Conservation (phyloP, 257 asterid species). For the Forsythia viridissima region DNA sequence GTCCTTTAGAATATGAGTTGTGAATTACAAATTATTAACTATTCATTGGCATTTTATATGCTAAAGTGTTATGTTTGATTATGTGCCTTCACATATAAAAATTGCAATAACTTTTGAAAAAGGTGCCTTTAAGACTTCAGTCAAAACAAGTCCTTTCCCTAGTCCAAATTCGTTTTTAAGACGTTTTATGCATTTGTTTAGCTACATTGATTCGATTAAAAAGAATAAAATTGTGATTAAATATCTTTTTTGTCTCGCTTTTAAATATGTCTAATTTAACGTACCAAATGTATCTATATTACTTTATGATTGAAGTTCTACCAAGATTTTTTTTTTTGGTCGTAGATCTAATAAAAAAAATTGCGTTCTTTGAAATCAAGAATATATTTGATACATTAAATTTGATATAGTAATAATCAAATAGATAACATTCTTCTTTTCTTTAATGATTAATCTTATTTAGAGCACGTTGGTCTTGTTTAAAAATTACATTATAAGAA, state of each 20-base stretch:
- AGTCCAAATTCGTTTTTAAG: background rate
- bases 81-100: constrained; percentile 31
- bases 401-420: background rate
- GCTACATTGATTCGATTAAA: too few relatives aligned
- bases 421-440: background rate
- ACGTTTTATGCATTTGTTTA: background rate
- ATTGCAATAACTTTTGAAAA: constrained; percentile 29
- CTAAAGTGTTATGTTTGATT: constrained; percentile 18
- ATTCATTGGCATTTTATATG: constrained; percentile 20
- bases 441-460: too few relatives aligned
- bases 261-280: too few relatives aligned
- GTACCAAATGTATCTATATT: too few relatives aligned
- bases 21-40: background rate
- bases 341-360: background rate
- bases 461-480: too few relatives aligned
- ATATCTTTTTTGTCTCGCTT: too few relatives aligned
- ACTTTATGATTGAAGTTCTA: too few relatives aligned
- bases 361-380: background rate
- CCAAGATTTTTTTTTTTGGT: background rate
- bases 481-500: too few relatives aligned
- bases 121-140: constrained; percentile 40
- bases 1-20: background rate
- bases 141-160: constrained; percentile 23
- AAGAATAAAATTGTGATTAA: too few relatives aligned
- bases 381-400: background rate